A percentile compares a stretch with the other conserved stretches of the same genome.
These are phyloP conservation scores for Tulasnella sp. DNA, from an alignment of 768 basidiomycete species.

Conservation along the genomic window DNA sequence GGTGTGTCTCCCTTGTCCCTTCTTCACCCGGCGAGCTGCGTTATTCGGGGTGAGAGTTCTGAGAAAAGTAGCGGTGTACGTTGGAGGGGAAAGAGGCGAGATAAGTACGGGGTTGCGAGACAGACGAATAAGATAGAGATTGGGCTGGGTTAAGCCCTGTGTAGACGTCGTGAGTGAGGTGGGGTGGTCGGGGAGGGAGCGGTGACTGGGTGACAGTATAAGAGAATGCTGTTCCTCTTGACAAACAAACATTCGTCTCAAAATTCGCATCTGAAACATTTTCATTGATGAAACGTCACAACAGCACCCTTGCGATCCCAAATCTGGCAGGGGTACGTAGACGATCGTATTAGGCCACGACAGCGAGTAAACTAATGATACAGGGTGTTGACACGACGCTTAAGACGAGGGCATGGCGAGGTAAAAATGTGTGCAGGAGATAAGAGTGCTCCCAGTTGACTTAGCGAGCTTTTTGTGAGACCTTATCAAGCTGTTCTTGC, in stretches of 20 bases:
- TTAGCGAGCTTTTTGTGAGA: neutral
- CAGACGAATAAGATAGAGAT: neutral
- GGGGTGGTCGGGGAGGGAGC: constrained; percentile 12
- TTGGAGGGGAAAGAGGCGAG: neutral
- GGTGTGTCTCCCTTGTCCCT: constrained; percentile 13
- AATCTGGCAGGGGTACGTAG: neutral
- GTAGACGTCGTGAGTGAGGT: neutral
- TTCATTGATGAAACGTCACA: constrained; percentile 8
- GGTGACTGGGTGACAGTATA: constrained; percentile 13
- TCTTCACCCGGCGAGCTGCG: neutral
- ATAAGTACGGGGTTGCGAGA: neutral
- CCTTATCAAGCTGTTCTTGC: neutral
- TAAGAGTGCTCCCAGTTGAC: neutral
- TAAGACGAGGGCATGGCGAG: neutral
- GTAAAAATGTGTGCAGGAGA: neutral
- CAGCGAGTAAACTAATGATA: constrained; percentile 1
- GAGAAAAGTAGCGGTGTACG: neutral
- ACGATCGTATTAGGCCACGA: neutral
- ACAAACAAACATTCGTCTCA: constrained; percentile 9
- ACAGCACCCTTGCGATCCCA: neutral
- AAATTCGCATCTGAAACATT: constrained; percentile 2
- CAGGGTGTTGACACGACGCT: neutral
- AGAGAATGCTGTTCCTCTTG: constrained; percentile 1
- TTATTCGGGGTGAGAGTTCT: neutral
- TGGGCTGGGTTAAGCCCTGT: constrained; percentile 1